Base-by-base conservation (phyloP, 225 moss, liverwort and hornwort species). In the Straminergon stramineum region DNA sequence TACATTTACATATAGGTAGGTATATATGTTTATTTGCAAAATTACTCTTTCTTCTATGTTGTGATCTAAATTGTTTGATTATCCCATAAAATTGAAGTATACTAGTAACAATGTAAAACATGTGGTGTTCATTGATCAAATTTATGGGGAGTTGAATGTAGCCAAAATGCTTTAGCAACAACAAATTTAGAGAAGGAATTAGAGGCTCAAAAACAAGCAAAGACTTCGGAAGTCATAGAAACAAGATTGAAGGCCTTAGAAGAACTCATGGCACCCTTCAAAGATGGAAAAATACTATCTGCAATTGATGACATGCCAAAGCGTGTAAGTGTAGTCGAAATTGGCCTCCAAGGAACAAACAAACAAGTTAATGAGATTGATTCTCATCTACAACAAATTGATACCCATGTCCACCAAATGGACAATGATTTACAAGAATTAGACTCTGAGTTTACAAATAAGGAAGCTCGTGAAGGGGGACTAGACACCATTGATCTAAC, bases 191-290 rank as follows among this genome's bases (percentile, higher is more conserved):
- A 88, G 5, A 95, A 93, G 6, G 92, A 92, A 83, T 43, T 16
- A 31, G 90, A 94, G 53, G 86, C 91, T 26, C 28, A 90, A 24
- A 91, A 93, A 85, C 90, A 93, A 83, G 86, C 71, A 58, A 90
- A 94, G 15, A 66, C 68, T 92, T 89, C 82, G 84, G 93, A 93
- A 65, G 67, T 56, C 14, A 79, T 96, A 28, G 96, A 96, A 68
- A 60, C 89, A 69, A 96, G 96, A 41, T 64, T 97, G 18, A 90
- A 91, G 75, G 85, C 88, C 2, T 62, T 97, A 13, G 97, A 96
- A 84, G 93, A 75, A 5, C 24, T 91, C 24, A 71, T 88, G 63
- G 68, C 37, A 70, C 91, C 93, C 6, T 90, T 95, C 7, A 89
- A 90, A 70, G 82, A 71, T 28, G 74, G 41, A 8, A 83, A 73